Percentiles rank a stretch among this genome's conserved stretches.
These are phyloP conservation scores for Dioscorea cayenensis DNA, from an alignment of 116 monocot species.

Conservation along the genomic window DNA sequence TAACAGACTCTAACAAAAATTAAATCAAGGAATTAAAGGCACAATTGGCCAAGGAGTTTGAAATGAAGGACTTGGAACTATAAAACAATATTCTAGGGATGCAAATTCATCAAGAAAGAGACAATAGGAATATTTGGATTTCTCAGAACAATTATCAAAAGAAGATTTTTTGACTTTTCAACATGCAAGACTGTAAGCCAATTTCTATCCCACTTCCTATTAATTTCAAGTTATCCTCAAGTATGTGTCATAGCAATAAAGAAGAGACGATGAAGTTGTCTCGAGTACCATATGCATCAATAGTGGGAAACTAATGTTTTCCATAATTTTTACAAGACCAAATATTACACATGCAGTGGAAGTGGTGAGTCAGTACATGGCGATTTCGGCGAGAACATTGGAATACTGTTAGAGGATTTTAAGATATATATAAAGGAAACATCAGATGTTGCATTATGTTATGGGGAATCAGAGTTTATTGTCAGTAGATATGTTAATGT, in stretches of 20 bases:
- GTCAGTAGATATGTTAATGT: not conserved
- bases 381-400: not conserved
- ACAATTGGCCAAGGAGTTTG: not conserved
- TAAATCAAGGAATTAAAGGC: not conserved
- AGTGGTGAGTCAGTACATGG: not conserved
- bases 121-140: not conserved
- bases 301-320: not conserved
- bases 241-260: not conserved
- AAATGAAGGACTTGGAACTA: constrained; percentile 1
- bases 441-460: not conserved
- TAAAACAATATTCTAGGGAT: constrained; percentile 1
- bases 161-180: too few species aligned
- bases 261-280: not conserved
- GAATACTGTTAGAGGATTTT: not conserved
- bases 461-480: not conserved
- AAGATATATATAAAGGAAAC: not conserved
- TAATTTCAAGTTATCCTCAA: too few species aligned
- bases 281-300: not conserved
- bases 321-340: constrained; percentile 1
- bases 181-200: not conserved
- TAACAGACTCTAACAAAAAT: not conserved
- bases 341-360: too few species aligned
- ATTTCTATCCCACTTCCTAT: not conserved
- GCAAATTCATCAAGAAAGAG: not conserved
- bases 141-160: too few species aligned